A percentile compares a stretch with the other conserved stretches of the same genome.
Conservation (phyloP, 345 rosid genomes). For the Gossypium thurberi region DNA sequence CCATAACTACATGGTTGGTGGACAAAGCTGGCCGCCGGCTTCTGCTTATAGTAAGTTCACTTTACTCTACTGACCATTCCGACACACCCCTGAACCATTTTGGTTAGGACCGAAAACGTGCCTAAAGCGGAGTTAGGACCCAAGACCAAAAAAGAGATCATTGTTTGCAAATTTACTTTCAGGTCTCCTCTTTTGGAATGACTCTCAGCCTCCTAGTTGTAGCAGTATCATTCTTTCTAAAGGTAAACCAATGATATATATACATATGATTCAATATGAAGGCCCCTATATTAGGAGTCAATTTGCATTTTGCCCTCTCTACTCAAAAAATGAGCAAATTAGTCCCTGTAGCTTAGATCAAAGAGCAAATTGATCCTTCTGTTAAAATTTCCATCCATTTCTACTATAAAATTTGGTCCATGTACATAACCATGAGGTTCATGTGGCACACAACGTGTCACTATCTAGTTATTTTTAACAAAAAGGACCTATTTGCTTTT, state of each 20-base stretch:
- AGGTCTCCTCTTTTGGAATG: conserved; percentile 83
- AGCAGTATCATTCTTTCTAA: conserved; percentile 58
- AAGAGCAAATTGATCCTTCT: no score
- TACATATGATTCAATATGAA: background rate
- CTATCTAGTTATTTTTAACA: no score
- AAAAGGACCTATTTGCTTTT: no score
- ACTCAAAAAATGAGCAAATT: no score
- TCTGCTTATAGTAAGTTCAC: conserved; percentile 71
- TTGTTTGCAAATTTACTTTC: conserved; percentile 10
- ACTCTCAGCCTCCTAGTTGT: conserved; percentile 73
- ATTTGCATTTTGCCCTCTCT: no score
- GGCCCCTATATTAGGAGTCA: no score
- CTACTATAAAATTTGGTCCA: no score
- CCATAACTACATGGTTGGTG: conserved; percentile 70
- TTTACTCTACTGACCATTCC: background rate
- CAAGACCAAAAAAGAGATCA: background rate
- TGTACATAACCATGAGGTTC: no score
- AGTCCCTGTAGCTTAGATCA: no score
- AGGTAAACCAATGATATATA: conserved; percentile 30
- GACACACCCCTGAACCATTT: background rate
- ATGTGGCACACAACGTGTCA: no score
- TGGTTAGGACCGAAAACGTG: background rate
- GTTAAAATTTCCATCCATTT: no score
- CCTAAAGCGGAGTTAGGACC: background rate
- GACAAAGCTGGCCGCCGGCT: conserved; percentile 86